Percentiles rank a stretch among this genome's conserved stretches.
Conservation (phyloP, 305 asterid genomes). For the Vinca major region DNA sequence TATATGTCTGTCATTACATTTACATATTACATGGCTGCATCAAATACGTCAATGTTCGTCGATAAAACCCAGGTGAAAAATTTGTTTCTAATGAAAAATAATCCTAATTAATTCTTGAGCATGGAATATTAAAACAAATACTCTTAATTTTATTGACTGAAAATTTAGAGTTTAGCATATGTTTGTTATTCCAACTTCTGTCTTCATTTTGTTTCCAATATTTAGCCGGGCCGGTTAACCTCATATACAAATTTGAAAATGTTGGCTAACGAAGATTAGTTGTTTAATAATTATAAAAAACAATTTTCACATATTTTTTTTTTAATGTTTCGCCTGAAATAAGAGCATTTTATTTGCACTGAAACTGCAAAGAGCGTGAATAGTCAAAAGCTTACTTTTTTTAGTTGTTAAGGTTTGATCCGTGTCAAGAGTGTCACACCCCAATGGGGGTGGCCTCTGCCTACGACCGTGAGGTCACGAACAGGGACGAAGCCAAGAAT, state of each 20-base stretch:
- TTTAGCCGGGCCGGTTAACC: constrained; percentile 23
- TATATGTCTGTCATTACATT: constrained; percentile 33
- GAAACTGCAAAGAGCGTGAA: too few species aligned
- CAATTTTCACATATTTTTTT: too few species aligned
- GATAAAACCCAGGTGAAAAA: constrained; percentile 44
- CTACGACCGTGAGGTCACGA: too few species aligned
- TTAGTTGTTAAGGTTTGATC: too few species aligned
- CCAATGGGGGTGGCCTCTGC: too few species aligned
- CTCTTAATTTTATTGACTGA: constrained; percentile 14
- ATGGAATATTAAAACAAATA: background rate
- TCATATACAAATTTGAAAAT: too few species aligned
- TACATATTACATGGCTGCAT: constrained; percentile 23
- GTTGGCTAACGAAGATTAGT: background rate
- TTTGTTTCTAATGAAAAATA: constrained; percentile 21
- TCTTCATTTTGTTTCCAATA: constrained; percentile 31
- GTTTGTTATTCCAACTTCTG: constrained; percentile 30
- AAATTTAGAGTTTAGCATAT: constrained; percentile 22
- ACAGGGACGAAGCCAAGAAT: too few species aligned
- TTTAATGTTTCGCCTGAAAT: too few species aligned
- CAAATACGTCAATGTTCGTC: constrained; percentile 42
- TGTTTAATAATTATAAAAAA: background rate
- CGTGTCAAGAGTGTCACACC: too few species aligned
- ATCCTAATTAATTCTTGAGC: constrained; percentile 10
- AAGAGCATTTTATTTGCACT: too few species aligned
- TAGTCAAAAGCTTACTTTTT: too few species aligned